Percentiles rank a stretch among this genome's conserved stretches.
These are phyloP conservation scores for Neofusicoccum kwambonambiense DNA, from an alignment of 2,329 filamentous ascomycete genomes.

Conservation along the genomic window DNA sequence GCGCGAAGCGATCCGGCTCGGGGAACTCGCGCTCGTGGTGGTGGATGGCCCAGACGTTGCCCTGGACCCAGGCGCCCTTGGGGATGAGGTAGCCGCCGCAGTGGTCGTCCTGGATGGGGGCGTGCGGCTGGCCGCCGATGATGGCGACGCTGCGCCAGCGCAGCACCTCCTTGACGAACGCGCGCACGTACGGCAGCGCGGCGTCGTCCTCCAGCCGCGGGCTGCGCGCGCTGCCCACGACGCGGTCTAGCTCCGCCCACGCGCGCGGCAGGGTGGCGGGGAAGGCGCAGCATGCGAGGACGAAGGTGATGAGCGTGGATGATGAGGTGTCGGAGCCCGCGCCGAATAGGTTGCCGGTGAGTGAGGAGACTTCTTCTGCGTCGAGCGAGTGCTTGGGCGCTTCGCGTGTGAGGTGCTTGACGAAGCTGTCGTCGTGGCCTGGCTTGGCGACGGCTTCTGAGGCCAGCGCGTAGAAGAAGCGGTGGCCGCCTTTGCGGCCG, in stretches of 20 bases:
- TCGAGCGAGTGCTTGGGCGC: constrained; percentile 29
- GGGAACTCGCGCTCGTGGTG: constrained; percentile 38
- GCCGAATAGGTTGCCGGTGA: constrained; percentile 37
- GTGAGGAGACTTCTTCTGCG: constrained; percentile 32
- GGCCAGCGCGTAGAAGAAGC: constrained; percentile 37
- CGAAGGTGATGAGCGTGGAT: constrained; percentile 36
- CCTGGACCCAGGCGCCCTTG: constrained; percentile 38
- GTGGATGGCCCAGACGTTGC: constrained; percentile 41
- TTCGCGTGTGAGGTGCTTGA: constrained; percentile 44
- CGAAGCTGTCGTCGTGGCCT: constrained; percentile 34
- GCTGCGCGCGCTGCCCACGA: constrained; percentile 27
- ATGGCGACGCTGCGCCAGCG: constrained; percentile 32
- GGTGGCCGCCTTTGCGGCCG: constrained; percentile 29
- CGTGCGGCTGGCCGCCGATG: constrained; percentile 32
- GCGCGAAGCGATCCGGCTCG: constrained; percentile 39
- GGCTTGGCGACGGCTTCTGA: constrained; percentile 27
- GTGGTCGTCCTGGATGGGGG: constrained; percentile 38
- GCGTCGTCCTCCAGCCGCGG: constrained; percentile 30
- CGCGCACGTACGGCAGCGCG: constrained; percentile 32
- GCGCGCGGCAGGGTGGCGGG: constrained; percentile 29
- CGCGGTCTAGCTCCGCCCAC: constrained; percentile 32
- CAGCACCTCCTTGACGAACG: constrained; percentile 35
- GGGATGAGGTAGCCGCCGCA: constrained; percentile 43
- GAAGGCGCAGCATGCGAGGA: constrained; percentile 31
- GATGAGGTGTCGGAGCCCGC: constrained; percentile 40